Base-by-base conservation (phyloP, 495 filamentous ascomycete genomes). In the Penicillium argentinense region DNA sequence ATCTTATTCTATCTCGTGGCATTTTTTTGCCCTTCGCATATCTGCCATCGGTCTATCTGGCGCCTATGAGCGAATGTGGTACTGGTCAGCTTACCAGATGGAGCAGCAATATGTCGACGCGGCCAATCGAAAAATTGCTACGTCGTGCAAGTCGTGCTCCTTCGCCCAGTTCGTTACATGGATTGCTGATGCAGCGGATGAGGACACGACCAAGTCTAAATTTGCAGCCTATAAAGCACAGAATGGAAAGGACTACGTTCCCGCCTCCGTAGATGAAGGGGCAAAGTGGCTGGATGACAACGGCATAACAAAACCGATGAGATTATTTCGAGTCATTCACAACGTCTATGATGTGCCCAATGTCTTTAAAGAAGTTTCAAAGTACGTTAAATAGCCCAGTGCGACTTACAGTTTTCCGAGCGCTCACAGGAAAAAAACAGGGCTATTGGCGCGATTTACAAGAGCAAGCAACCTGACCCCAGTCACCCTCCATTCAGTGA, bases 11-110 rank as follows among this genome's bases (percentile, higher is more conserved):
- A 30, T 42, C 39, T 42, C 39, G 9, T 42, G 23, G n/a, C 39
- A 28, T 42, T 42, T 42, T n/a, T 42, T 42, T 30, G 39, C 39
- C 23, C 39, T 42, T 29, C 39, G 39, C 39, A 29, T 42, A 42
- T 42, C 39, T 42, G 39, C 39, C 39, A 28, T 42, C 23, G 39
- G 39, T 42, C 39, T 42, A 42, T 28, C 39, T 29, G 39, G 39
- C 14, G 39, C 39, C 39, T 42, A 29, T 42, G 39, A 42, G 39
- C 39, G 24, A 42, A 42, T 42, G 24, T 42, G 39, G 24, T 42
- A 42, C 39, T 42, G 24, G 25, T 42, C 39, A 42, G 38, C 38
- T 40, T 40, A 40, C 38, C 38, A 40, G 38, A 24, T 40, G 6
- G 19, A 40, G 38, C 38, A 40, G 38, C 38, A 40, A n/a, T 40